A percentile compares a stretch with the other conserved stretches of the same genome.
Conservation (phyloP, 371 early-diverging fungal genomes). For the Batkoa obscura region DNA sequence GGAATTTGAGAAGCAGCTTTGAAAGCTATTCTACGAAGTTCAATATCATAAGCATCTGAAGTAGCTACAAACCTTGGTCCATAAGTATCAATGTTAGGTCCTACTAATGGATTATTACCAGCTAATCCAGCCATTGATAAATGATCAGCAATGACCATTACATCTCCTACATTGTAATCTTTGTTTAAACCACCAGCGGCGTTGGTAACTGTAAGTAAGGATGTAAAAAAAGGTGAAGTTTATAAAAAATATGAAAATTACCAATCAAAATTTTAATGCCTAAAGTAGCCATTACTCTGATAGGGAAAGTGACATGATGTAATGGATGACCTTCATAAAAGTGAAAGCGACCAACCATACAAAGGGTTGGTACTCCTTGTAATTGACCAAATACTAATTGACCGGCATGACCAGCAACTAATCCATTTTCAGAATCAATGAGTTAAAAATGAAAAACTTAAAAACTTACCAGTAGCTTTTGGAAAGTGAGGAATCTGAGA, state of each 20-base stretch:
- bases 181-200: conserved; percentile 83
- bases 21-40: conserved; percentile 47
- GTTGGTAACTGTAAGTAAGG: conserved; percentile 42
- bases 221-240: conserved; percentile 1
- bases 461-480: conserved; percentile 48
- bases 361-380: conserved; percentile 49
- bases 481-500: conserved; percentile 73
- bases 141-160: conserved; percentile 79
- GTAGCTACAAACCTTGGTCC: conserved; percentile 87
- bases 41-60: conserved; percentile 73
- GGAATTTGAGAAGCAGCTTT: conserved; percentile 26
- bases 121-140: conserved; percentile 64
- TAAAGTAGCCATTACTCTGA: conserved; percentile 69
- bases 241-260: conserved; percentile 9
- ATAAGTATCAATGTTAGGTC: conserved; percentile 62
- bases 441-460: too few relatives aligned
- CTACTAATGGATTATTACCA: conserved; percentile 64
- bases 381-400: conserved; percentile 80
- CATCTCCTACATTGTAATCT: conserved; percentile 61
- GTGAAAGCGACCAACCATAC: conserved; percentile 79
- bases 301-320: conserved; percentile 62
- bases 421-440: neutral
- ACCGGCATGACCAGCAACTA: conserved; percentile 75
- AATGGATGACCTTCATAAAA: conserved; percentile 70
- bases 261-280: conserved; percentile 56